Conservation (phyloP, 805 yeast species). For the Candida anglica region DNA sequence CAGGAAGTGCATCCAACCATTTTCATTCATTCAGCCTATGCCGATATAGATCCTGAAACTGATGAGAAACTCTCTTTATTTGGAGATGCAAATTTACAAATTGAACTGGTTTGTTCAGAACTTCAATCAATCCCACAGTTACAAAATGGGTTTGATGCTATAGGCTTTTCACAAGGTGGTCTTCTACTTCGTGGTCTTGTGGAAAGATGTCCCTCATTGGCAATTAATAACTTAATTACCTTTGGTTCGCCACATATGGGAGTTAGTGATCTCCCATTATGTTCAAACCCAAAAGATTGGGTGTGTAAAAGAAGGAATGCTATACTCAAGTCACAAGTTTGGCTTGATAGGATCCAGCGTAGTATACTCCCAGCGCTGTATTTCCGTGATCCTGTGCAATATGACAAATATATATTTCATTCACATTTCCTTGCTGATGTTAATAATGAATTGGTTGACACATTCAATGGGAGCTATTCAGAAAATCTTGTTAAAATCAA, state of each 20-base stretch:
- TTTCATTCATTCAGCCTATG: constrained; percentile 48
- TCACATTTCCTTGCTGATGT: constrained; percentile 61
- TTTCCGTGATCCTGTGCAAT: constrained; percentile 57
- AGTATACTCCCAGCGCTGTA: constrained; percentile 70
- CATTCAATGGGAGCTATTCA: constrained; percentile 35
- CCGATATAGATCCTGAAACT: constrained; percentile 44
- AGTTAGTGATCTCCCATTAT: constrained; percentile 61
- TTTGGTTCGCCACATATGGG: constrained; percentile 86
- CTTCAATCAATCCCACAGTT: constrained; percentile 44
- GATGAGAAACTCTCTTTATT: constrained; percentile 56
- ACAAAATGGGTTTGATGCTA: constrained; percentile 57
- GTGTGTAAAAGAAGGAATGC: constrained; percentile 53
- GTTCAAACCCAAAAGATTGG: constrained; percentile 50
- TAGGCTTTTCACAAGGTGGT: constrained; percentile 86
- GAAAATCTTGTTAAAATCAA: constrained; percentile 42
- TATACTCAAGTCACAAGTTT: constrained; percentile 55
- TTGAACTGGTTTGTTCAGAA: constrained; percentile 54
- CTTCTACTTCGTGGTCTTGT: constrained; percentile 65
- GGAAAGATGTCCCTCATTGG: constrained; percentile 47
- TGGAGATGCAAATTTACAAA: constrained; percentile 56
- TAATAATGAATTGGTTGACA: constrained; percentile 52
- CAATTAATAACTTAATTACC: constrained; percentile 53
- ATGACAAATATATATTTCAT: constrained; percentile 49
- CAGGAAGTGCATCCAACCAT: constrained; percentile 44
- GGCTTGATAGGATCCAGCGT: constrained; percentile 53